These are phyloP conservation scores for Hymenoscyphus albidus DNA, from an alignment of 2,329 filamentous ascomycete species.

Conservation along the genomic window DNA sequence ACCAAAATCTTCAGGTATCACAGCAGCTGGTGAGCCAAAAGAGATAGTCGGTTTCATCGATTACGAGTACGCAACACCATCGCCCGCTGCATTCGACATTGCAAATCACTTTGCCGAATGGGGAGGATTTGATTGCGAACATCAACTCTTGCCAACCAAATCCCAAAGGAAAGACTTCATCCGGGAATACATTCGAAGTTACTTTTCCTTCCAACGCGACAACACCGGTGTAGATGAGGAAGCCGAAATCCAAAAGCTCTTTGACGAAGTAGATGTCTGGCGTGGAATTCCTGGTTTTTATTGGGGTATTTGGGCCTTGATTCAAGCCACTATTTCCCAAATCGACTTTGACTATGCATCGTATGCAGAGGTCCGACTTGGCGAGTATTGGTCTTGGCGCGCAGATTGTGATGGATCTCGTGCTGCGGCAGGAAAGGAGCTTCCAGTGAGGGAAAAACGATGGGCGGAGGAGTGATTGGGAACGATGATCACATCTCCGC, in stretches of 20 bases:
- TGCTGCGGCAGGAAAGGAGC: constrained; percentile 49
- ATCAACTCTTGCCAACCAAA: constrained; percentile 73
- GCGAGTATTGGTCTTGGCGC: constrained; percentile 93
- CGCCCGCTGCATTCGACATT: constrained; percentile 91
- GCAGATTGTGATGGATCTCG: constrained; percentile 65
- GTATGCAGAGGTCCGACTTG: constrained; percentile 81
- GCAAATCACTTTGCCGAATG: constrained; percentile 98
- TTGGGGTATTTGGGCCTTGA: constrained; percentile 93
- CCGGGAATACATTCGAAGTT: constrained; percentile 74
- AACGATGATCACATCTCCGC: not conserved
- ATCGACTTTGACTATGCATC: constrained; percentile 96
- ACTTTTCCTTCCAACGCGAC: constrained; percentile 47
- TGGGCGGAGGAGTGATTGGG: constrained; percentile 51
- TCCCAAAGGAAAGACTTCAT: constrained; percentile 77
- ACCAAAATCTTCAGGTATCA: constrained; percentile 40
- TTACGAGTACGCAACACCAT: constrained; percentile 95
- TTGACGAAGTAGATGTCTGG: constrained; percentile 79
- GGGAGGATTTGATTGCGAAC: constrained; percentile 96
- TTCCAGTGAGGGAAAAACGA: constrained; percentile 71
- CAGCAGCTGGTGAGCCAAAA: constrained; percentile 38
- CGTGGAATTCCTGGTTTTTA: constrained; percentile 85
- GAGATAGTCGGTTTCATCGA: constrained; percentile 82
- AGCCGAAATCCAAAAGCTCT: constrained; percentile 64
- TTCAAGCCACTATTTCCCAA: constrained; percentile 88
- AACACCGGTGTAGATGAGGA: constrained; percentile 43